Evolutionary conservation across 73 alveolate genomes (phyloP).

Genomic region (Loxodes magnus): DNA sequence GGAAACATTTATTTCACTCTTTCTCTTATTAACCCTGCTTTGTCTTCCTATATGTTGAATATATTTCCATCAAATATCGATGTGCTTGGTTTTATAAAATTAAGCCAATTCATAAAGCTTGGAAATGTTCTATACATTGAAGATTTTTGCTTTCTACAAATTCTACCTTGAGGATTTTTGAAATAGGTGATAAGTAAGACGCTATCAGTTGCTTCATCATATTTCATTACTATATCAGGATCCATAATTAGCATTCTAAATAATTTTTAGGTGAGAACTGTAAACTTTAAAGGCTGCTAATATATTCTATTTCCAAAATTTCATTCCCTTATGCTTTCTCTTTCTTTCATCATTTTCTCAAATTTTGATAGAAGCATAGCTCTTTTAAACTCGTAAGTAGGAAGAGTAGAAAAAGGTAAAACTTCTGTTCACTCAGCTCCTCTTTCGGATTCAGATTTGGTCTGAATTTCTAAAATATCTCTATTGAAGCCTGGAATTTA

Average conservation of each 20-base stretch:
- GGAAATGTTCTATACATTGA: constrained; percentile 46
- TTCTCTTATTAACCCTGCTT: constrained; percentile 52
- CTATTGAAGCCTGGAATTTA: neutral
- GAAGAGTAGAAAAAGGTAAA: constrained; percentile 20
- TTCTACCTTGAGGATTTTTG: constrained; percentile 82
- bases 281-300: constrained; percentile 46
- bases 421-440: constrained; percentile 20
- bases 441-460: constrained; percentile 6
- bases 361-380: constrained; percentile 7
- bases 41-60: too few relatives aligned
- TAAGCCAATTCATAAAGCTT: constrained; percentile 43
- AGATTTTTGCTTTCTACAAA: constrained; percentile 54
- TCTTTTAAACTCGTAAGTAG: constrained; percentile 20
- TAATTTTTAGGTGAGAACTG: constrained; percentile 38
- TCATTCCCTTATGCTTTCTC: constrained; percentile 52
- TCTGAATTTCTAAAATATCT: neutral
- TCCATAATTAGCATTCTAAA: constrained; percentile 25
- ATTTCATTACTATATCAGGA: constrained; percentile 54
- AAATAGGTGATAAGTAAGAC: constrained; percentile 42
- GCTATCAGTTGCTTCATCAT: constrained; percentile 52
- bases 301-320: constrained; percentile 57
- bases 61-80: constrained; percentile 36
- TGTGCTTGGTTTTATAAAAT: constrained; percentile 19
- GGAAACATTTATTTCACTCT: constrained; percentile 70
- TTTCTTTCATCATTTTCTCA: constrained; percentile 50